These are phyloP conservation scores for Huntiella omanensis DNA, from an alignment of 2,329 filamentous ascomycete genomes.

Conservation along the genomic window DNA sequence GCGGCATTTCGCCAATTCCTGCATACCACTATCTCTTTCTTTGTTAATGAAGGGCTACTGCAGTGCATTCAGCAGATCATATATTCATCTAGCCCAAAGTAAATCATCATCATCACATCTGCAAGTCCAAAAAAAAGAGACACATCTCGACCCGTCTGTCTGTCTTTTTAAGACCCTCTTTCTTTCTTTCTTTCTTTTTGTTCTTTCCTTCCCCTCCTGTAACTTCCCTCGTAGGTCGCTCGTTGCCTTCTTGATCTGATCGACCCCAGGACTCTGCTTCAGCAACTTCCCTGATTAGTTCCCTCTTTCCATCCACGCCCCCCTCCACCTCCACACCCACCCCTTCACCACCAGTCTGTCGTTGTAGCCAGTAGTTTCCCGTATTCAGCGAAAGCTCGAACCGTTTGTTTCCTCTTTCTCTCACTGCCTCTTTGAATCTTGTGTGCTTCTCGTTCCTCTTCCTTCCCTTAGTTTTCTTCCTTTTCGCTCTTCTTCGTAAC, in stretches of 20 bases:
- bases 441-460: conserved; percentile 11
- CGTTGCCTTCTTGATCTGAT: background rate
- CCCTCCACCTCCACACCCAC: conserved; percentile 1
- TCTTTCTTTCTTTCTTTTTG: conserved; percentile 10
- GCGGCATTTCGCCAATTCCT: too few relatives aligned
- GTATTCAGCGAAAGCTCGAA: background rate
- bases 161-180: conserved; percentile 5
- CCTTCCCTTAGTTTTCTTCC: conserved; percentile 6
- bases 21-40: too few relatives aligned
- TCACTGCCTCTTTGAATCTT: conserved; percentile 2
- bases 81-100: too few relatives aligned
- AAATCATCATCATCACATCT: too few relatives aligned
- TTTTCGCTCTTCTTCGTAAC: background rate
- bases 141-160: too few relatives aligned
- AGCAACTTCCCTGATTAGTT: too few relatives aligned
- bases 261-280: background rate
- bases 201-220: conserved; percentile 8
- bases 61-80: too few relatives aligned
- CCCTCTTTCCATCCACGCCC: too few relatives aligned
- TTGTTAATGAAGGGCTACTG: too few relatives aligned
- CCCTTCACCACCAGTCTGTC: background rate
- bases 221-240: conserved; percentile 10
- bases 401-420: conserved; percentile 7
- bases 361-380: background rate
- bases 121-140: too few relatives aligned